These are phyloP conservation scores for Dysphania ambrosioides DNA, from an alignment of 148 eudicot species.

Conservation along the genomic window DNA sequence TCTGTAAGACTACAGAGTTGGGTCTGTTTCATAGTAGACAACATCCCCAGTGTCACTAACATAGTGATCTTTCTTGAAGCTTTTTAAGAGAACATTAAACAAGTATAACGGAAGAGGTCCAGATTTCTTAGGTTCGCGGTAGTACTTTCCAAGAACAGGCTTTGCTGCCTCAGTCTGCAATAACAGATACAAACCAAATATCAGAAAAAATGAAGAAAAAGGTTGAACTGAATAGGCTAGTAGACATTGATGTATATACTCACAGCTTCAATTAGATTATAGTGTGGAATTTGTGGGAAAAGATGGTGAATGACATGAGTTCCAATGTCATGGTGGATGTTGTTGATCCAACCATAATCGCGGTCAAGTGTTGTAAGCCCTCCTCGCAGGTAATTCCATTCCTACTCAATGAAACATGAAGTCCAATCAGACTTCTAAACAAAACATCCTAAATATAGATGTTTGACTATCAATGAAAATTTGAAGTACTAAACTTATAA, in stretches of 20 bases:
- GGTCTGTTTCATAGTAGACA: conserved; percentile 64
- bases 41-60: conserved; percentile 72
- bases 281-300: conserved; percentile 83
- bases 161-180: conserved; percentile 74
- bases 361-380: conserved; percentile 79
- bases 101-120: conserved; percentile 61
- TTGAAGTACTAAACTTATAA: background rate
- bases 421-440: conserved; percentile 6
- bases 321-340: conserved; percentile 80
- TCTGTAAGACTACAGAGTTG: conserved; percentile 21
- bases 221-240: background rate
- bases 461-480: background rate
- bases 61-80: conserved; percentile 66
- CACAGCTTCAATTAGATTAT: conserved; percentile 73
- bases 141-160: conserved; percentile 67
- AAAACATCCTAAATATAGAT: background rate
- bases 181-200: conserved; percentile 6
- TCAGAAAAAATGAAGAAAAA: background rate
- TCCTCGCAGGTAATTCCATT: conserved; percentile 81
- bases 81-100: conserved; percentile 39
- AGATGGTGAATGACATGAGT: conserved; percentile 80
- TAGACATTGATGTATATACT: conserved; percentile 23
- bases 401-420: conserved; percentile 32
- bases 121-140: conserved; percentile 58
- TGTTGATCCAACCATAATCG: conserved; percentile 75